These are phyloP conservation scores for Metschnikowia matae DNA, from an alignment of 805 yeast species.

Conservation along the genomic window DNA sequence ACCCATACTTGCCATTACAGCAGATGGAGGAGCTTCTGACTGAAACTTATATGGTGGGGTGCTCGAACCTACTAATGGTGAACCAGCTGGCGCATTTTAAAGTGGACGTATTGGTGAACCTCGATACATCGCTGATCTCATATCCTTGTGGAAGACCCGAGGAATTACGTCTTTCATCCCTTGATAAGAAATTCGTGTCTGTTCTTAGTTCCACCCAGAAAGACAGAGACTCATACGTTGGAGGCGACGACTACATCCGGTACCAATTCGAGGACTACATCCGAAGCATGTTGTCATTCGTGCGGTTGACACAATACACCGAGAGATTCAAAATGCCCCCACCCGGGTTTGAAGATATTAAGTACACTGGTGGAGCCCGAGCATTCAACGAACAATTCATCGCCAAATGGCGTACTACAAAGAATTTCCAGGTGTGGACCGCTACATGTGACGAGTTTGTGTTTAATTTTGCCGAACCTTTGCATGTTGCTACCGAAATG, in stretches of 20 bases:
- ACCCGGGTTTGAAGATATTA: conserved; percentile 34
- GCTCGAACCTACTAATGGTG: conserved; percentile 77
- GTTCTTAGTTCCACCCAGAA: conserved; percentile 44
- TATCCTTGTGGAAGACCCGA: conserved; percentile 37
- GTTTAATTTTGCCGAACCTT: conserved; percentile 40
- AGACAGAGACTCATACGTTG: conserved; percentile 28
- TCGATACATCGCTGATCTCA: conserved; percentile 53
- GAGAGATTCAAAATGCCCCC: conserved; percentile 35
- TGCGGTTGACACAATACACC: conserved; percentile 62
- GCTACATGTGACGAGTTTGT: conserved; percentile 40
- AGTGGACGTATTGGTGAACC: conserved; percentile 69
- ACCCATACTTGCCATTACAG: conserved; percentile 92
- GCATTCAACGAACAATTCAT: conserved; percentile 33
- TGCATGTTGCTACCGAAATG: conserved; percentile 31
- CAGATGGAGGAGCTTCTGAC: conserved; percentile 76
- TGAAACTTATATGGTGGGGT: conserved; percentile 70
- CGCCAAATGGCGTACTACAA: conserved; percentile 30
- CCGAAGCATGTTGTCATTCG: conserved; percentile 66
- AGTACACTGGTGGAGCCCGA: conserved; percentile 25
- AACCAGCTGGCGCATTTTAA: conserved; percentile 54
- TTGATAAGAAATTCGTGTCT: conserved; percentile 76
- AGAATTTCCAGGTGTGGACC: conserved; percentile 40
- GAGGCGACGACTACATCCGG: conserved; percentile 78
- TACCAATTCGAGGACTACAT: conserved; percentile 88
- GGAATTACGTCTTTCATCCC: conserved; percentile 28